A percentile compares a stretch with the other conserved stretches of the same genome.
phyloP scores from a whole-genome alignment of 164 flowering plant species.

The Tetracentron sinense region DNA sequence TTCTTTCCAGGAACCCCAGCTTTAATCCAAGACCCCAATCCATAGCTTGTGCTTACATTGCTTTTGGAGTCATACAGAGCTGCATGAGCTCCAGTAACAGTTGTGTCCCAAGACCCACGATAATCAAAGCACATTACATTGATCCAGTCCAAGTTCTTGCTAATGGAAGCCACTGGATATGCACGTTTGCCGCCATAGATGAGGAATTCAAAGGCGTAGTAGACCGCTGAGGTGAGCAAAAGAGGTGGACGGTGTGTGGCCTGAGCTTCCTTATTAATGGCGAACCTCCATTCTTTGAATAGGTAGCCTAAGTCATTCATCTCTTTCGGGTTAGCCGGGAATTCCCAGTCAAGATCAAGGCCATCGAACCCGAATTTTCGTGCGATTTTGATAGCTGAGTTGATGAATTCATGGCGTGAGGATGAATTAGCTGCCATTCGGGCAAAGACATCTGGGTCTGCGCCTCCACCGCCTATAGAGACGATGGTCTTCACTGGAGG shows the following conservation, averaged over 20 bases:
- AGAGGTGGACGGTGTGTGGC: neutral
- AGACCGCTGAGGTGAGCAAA: slow-evolving; percentile 11
- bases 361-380: slow-evolving; percentile 20
- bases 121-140: slow-evolving; percentile 27
- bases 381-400: slow-evolving; percentile 13
- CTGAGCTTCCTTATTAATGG: slow-evolving; percentile 6
- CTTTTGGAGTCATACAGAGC: slow-evolving; percentile 11
- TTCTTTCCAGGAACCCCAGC: slow-evolving; percentile 14
- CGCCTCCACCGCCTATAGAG: slow-evolving; percentile 45
- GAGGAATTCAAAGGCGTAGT: slow-evolving; percentile 7
- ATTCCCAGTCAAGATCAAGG: slow-evolving; percentile 24
- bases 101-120: slow-evolving; percentile 21
- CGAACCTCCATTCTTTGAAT: slow-evolving; percentile 14
- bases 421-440: slow-evolving; percentile 28
- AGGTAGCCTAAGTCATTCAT: slow-evolving; percentile 13
- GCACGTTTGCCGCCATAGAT: neutral
- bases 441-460: slow-evolving; percentile 21
- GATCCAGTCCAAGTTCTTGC: slow-evolving; percentile 12
- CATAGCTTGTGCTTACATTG: slow-evolving; percentile 21
- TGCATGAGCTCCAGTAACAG: slow-evolving; percentile 18
- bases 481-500: slow-evolving; percentile 39
- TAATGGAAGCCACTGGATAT: slow-evolving; percentile 10
- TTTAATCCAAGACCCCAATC: slow-evolving; percentile 14
- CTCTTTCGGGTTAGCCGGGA: slow-evolving; percentile 7
- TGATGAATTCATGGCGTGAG: slow-evolving; percentile 17